Percentiles rank a stretch among this genome's conserved stretches.
These are phyloP conservation scores for Middelhovenomyces tepae DNA, from an alignment of 805 yeast genomes.

Conservation along the genomic window DNA sequence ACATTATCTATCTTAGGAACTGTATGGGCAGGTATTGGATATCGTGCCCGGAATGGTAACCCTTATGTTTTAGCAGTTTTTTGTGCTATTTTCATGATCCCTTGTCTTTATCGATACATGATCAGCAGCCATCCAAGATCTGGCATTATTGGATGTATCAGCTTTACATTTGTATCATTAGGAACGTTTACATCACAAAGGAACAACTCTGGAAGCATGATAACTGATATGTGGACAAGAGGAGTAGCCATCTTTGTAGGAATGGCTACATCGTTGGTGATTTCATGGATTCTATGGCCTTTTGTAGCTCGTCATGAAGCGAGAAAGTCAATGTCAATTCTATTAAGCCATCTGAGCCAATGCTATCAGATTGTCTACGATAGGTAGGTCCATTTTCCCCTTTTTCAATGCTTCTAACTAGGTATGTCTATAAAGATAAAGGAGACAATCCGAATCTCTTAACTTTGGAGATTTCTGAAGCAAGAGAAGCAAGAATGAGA, in stretches of 20 bases:
- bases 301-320: constrained; percentile 37
- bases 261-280: constrained; percentile 28
- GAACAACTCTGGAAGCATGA: constrained; percentile 16
- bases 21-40: constrained; percentile 42
- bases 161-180: constrained; percentile 34
- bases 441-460: constrained; percentile 40
- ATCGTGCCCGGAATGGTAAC: constrained; percentile 31
- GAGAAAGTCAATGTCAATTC: constrained; percentile 30
- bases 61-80: constrained; percentile 35
- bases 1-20: constrained; percentile 33
- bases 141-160: constrained; percentile 32
- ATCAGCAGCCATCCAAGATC: constrained; percentile 36
- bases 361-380: constrained; percentile 41
- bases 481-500: constrained; percentile 41
- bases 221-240: constrained; percentile 36
- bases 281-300: constrained; percentile 43
- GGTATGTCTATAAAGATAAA: constrained; percentile 39
- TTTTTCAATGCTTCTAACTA: too few species aligned
- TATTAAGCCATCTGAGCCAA: constrained; percentile 36
- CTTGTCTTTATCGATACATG: constrained; percentile 29
- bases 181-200: constrained; percentile 14
- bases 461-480: constrained; percentile 35
- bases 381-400: too few species aligned
- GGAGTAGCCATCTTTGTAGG: constrained; percentile 35
- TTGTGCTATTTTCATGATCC: constrained; percentile 29